Percentiles rank a stretch among this genome's conserved stretches.
Evolutionary conservation across 768 basidiomycete genomes (phyloP).

Genomic region (Porphyrellus cyaneotinctus): DNA sequence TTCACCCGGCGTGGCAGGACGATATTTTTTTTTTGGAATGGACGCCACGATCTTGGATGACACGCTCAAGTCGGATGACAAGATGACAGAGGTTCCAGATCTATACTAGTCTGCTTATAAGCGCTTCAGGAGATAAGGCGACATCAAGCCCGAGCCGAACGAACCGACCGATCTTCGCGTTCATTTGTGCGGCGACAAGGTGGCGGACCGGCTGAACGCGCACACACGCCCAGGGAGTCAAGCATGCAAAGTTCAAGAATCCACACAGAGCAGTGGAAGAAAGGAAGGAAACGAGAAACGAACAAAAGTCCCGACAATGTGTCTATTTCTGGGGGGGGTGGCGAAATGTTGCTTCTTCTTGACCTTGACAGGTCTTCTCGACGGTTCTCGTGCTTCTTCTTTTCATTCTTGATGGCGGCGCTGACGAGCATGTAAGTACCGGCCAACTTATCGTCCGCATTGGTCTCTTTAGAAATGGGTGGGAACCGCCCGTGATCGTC

Average conservation of each 20-base stretch:
- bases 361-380: background rate
- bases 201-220: background rate
- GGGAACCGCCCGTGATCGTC: too few relatives aligned
- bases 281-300: background rate
- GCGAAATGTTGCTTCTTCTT: background rate
- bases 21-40: background rate
- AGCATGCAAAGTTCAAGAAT: background rate
- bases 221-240: background rate
- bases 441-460: too few relatives aligned
- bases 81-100: background rate
- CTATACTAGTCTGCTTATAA: background rate
- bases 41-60: constrained; percentile 4
- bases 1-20: background rate
- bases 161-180: constrained; percentile 2
- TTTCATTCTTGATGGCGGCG: background rate
- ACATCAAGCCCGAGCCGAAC: constrained; percentile 16
- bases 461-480: too few relatives aligned
- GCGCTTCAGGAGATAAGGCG: constrained; percentile 21
- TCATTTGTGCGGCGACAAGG: constrained; percentile 16
- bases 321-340: constrained; percentile 3
- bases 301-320: constrained; percentile 2
- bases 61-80: background rate
- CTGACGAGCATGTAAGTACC: too few relatives aligned
- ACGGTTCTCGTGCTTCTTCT: background rate
- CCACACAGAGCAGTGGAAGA: too few relatives aligned